phyloP scores from a whole-genome alignment of 257 asterid species.

The Linderniella brevidens region DNA sequence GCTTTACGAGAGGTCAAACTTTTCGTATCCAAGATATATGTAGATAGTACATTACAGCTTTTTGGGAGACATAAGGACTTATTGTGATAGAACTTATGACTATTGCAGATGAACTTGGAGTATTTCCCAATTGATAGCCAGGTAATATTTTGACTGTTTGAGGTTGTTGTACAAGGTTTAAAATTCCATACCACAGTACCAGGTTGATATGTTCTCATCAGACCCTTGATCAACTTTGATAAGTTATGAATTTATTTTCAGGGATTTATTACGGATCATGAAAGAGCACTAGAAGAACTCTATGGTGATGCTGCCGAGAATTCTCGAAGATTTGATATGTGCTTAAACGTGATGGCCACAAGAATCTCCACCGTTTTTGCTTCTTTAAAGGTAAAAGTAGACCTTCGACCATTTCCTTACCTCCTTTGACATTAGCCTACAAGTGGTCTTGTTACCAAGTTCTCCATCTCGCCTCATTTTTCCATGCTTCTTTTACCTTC shows the following conservation, averaged over 20 bases:
- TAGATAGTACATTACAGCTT: background rate
- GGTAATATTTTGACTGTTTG: conserved; percentile 23
- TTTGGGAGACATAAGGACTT: background rate
- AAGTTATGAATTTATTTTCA: conserved; percentile 13
- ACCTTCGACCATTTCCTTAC: conserved; percentile 1
- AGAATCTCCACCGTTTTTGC: conserved; percentile 94
- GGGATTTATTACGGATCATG: conserved; percentile 93
- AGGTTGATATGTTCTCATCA: too few relatives aligned
- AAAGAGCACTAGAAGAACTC: conserved; percentile 75
- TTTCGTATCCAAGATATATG: background rate
- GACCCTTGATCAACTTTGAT: too few relatives aligned
- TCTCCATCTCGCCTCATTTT: background rate
- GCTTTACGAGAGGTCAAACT: conserved; percentile 73
- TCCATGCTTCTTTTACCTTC: too few relatives aligned
- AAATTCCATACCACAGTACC: too few relatives aligned
- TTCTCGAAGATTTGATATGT: conserved; percentile 36
- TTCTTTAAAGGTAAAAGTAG: conserved; percentile 64
- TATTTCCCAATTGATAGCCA: conserved; percentile 78
- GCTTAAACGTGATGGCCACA: conserved; percentile 64
- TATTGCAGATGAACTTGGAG: conserved; percentile 86
- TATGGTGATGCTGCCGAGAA: conserved; percentile 55
- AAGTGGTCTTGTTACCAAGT: too few relatives aligned
- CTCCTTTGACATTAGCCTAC: conserved; percentile 4
- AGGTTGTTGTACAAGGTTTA: too few relatives aligned
- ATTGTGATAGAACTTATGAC: conserved; percentile 4